Evolutionary conservation across 371 early-diverging fungal species (phyloP), one percentile per base, ranked within the genome.

Genomic region (Mortierella sp.): DNA sequence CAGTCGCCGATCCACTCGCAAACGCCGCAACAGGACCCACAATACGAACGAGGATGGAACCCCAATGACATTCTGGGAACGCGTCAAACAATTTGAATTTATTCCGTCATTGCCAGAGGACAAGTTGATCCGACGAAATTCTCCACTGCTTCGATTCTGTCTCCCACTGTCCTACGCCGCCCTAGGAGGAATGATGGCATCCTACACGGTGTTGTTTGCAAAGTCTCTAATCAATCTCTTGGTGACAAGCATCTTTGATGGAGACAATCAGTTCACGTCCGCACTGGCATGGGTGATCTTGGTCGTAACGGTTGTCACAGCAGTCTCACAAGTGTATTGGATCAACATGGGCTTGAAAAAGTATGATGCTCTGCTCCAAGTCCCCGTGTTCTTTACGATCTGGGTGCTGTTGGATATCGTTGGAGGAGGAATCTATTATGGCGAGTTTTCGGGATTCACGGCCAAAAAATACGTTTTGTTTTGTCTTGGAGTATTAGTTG

Each of bases 401-500:
- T 96, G 96, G 95, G 95, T 89, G 4, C 70, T 93, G 57, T 73
- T 91, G 63, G 90, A 89, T 66, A 90, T 95, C 40, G 74, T 92
- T 11, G 94, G 93, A 21, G 97, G 96, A 19, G 96, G 96, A 8
- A 89, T 96, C 61, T 96, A 96, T 80, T 96, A 94, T 84, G 87
- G 89, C 69, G 96, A 96, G 75, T 96, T 96, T 84, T 82, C 85
- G 7, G 84, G 86, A 15, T 95, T 93, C 65, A 91, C 89, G 9
- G 65, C 89, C 0, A 70, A 85, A 11, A 91, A 95, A 80, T 93
- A 93, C 58, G 88, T 84, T 41, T 53, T 89, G 76, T 96, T 96
- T 77, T 76, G 87, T 40, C 52, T 90, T 5, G 95, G 94, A 1
- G 89, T 96, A 13, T 67, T 77, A 13, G 85, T 93, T 41, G 95